Conservation (phyloP, 768 basidiomycete species). For the Psilocybe azurescens region DNA sequence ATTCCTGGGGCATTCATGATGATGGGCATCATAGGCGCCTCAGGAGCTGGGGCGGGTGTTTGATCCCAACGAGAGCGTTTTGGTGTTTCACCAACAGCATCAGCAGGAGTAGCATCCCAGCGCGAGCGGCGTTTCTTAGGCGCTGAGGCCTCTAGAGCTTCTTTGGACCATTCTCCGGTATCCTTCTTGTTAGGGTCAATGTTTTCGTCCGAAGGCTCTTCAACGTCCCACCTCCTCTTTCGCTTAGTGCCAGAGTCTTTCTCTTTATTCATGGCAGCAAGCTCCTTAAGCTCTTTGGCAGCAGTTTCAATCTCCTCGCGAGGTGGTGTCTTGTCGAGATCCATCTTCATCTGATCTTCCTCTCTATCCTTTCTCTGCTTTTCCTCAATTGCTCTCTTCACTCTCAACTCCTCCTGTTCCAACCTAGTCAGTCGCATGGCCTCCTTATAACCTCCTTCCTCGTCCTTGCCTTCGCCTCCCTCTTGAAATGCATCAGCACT, state of each 20-base stretch:
- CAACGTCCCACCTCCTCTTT: conserved; percentile 83
- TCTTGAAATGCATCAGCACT: conserved; percentile 81
- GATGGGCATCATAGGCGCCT: conserved; percentile 76
- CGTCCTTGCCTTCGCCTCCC: conserved; percentile 66
- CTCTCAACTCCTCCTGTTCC: conserved; percentile 92
- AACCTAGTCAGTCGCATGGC: conserved; percentile 91
- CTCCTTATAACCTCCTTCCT: conserved; percentile 93
- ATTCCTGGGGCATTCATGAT: conserved; percentile 89
- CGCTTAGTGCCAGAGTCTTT: conserved; percentile 62
- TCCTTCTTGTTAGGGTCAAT: conserved; percentile 63
- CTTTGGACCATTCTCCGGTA: conserved; percentile 76
- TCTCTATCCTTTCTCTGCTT: conserved; percentile 82
- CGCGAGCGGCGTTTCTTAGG: conserved; percentile 93
- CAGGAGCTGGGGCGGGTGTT: conserved; percentile 71
- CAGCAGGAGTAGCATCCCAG: conserved; percentile 94
- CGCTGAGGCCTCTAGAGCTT: conserved; percentile 72
- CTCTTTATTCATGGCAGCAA: conserved; percentile 52
- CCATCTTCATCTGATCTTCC: conserved; percentile 78
- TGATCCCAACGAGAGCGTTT: conserved; percentile 98
- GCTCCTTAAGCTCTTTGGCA: conserved; percentile 70
- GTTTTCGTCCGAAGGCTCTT: conserved; percentile 67
- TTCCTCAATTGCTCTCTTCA: conserved; percentile 86
- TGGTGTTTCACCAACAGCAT: conserved; percentile 68
- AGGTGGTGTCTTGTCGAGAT: conserved; percentile 92
- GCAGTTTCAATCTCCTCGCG: conserved; percentile 79